Evolutionary conservation across 306 rosid species (phyloP).

Genomic region (Fragaria ananassa): DNA sequence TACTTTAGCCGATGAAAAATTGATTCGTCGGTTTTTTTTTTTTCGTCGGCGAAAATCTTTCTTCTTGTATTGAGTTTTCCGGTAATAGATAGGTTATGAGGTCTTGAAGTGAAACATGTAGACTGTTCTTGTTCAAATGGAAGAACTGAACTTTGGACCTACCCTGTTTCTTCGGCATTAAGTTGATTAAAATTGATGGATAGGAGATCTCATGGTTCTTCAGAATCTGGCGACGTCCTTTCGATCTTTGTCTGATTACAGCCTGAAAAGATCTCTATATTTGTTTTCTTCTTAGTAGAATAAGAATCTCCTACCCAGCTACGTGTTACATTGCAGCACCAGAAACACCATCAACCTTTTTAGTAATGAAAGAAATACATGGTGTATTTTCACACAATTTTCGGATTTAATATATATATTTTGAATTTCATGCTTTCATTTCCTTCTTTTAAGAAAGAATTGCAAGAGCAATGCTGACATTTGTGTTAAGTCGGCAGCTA

Average conservation of each 20-base stretch:
- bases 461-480: neutral
- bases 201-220: neutral
- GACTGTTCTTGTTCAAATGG: neutral
- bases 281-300: neutral
- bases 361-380: neutral
- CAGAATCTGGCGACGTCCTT: neutral
- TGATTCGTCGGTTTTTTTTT: no score
- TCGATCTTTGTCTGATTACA: neutral
- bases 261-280: neutral
- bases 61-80: no score
- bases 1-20: no score
- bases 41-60: no score
- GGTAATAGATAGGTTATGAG: neutral
- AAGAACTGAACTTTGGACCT: neutral
- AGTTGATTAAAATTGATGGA: neutral
- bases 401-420: neutral
- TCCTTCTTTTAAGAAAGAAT: neutral
- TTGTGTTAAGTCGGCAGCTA: neutral
- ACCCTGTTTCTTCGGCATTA: neutral
- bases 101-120: neutral
- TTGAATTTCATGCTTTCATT: neutral
- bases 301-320: neutral
- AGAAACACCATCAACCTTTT: neutral
- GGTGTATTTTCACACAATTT: neutral
- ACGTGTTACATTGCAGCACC: constrained; percentile 1